phyloP scores from a whole-genome alignment of 805 yeast genomes.

The Clavispora vitiphila region DNA sequence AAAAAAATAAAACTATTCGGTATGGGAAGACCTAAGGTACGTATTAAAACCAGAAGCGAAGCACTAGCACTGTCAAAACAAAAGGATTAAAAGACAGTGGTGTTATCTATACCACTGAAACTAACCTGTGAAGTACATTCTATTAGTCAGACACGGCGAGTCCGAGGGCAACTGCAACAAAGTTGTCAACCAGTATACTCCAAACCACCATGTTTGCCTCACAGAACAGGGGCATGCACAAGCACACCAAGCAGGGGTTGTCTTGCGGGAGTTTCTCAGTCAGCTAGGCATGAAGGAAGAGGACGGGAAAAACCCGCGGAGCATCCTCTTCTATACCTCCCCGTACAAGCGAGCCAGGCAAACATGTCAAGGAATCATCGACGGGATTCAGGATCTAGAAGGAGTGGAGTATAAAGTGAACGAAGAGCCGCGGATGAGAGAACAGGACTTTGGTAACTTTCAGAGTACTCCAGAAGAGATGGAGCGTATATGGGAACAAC shows the following conservation, averaged over 20 bases:
- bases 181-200: constrained; percentile 66
- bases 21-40: constrained; percentile 32
- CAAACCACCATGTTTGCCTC: constrained; percentile 75
- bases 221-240: constrained; percentile 68
- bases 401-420: constrained; percentile 47
- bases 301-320: constrained; percentile 18
- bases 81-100: no score
- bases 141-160: constrained; percentile 88
- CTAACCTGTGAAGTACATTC: constrained; percentile 46
- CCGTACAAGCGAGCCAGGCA: constrained; percentile 84
- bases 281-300: constrained; percentile 22
- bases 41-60: constrained; percentile 9
- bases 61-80: no score
- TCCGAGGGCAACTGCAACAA: constrained; percentile 88
- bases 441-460: constrained; percentile 93
- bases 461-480: constrained; percentile 73
- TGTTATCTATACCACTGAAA: constrained; percentile 5
- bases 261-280: constrained; percentile 36
- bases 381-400: constrained; percentile 47
- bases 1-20: not conserved
- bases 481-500: constrained; percentile 76
- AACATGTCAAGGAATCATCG: constrained; percentile 67
- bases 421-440: constrained; percentile 90
- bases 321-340: constrained; percentile 75
- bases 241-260: constrained; percentile 55